Base-by-base conservation (phyloP, 1,139 yeast genomes). In the Pichia sp. region DNA sequence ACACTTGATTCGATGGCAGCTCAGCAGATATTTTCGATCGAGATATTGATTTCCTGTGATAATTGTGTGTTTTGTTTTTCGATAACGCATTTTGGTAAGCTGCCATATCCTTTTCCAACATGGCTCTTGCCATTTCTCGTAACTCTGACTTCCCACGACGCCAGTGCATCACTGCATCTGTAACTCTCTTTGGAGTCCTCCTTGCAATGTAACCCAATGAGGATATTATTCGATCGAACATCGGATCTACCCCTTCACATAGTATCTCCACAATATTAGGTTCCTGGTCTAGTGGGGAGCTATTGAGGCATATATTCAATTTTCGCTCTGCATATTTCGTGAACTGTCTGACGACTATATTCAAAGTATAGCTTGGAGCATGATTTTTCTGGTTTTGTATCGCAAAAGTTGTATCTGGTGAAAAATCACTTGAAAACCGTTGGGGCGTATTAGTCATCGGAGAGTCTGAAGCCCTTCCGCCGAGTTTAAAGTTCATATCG, bases 81-180 rank as follows among this genome's bases (percentile, higher is more conserved):
- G 29, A 19, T n/a, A 34, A 13, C 15, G 8, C 31, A 23, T 71
- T 67, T 59, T 65, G 70, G 59, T 62, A 65, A 29, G 56, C 56
- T 26, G 54, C 69, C 71, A 53, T 71, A 49, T 66, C 74, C 56
- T 75, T 73, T 54, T 80, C 85, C 15, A 80, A 81, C 57, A 83
- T 86, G 8, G 79, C 73, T 1, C 87, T 84, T 0, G 96, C 95
- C 73, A 84, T 76, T 3, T 84, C 78, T 0, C 96, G 90, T 3
- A 88, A 85, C 62, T 92, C 97, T 32, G 95, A 84, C 68, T 93
- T 85, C 5, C 95, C 82, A 68, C 92, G 90, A 57, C 99, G 78
- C 99, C 99, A 93, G 67, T 88, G 92, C 98, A 95, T 92, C 57
- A 93, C 97, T 26, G 96, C 89, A 68, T 95, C 99, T 47, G 95